A percentile compares a stretch with the other conserved stretches of the same genome.
phyloP scores from a whole-genome alignment of 2,329 filamentous ascomycete species.

The Cladosporium colombiae region DNA sequence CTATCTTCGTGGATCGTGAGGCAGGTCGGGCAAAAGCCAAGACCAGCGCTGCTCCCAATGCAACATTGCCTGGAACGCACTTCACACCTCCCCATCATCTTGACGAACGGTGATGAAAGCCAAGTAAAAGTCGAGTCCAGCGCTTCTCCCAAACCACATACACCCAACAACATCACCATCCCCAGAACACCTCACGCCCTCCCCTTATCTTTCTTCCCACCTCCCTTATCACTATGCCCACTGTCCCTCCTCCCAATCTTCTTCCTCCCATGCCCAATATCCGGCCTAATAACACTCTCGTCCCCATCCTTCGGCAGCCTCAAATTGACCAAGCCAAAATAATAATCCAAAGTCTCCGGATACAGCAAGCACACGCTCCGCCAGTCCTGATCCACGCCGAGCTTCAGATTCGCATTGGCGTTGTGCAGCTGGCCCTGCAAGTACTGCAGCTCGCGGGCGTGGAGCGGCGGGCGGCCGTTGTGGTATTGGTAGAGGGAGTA shows the following conservation, averaged over 20 bases:
- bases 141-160: background rate
- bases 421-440: slow-evolving; percentile 58
- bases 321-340: slow-evolving; percentile 69
- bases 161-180: background rate
- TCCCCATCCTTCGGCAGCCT: slow-evolving; percentile 60
- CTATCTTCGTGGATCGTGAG: too few species aligned
- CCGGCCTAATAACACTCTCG: slow-evolving; percentile 23
- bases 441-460: slow-evolving; percentile 42
- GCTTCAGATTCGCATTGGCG: slow-evolving; percentile 67
- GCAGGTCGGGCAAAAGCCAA: too few species aligned
- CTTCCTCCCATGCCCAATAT: slow-evolving; percentile 19
- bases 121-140: background rate
- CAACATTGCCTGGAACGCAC: too few species aligned
- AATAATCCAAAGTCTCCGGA: slow-evolving; percentile 80
- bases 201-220: slow-evolving; percentile 28
- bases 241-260: slow-evolving; percentile 37
- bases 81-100: too few species aligned
- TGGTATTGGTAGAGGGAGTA: slow-evolving; percentile 51
- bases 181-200: slow-evolving; percentile 12
- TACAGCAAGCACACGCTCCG: slow-evolving; percentile 72
- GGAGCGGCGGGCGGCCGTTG: slow-evolving; percentile 47
- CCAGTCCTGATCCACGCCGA: slow-evolving; percentile 79
- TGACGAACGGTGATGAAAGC: too few species aligned
- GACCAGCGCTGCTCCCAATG: too few species aligned
- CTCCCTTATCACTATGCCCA: slow-evolving; percentile 28